A percentile compares a stretch with the other conserved stretches of the same genome.
These are phyloP conservation scores for Dendrocalamus latiflorus DNA, from an alignment of 202 grass and related monocot species.

Conservation along the genomic window DNA sequence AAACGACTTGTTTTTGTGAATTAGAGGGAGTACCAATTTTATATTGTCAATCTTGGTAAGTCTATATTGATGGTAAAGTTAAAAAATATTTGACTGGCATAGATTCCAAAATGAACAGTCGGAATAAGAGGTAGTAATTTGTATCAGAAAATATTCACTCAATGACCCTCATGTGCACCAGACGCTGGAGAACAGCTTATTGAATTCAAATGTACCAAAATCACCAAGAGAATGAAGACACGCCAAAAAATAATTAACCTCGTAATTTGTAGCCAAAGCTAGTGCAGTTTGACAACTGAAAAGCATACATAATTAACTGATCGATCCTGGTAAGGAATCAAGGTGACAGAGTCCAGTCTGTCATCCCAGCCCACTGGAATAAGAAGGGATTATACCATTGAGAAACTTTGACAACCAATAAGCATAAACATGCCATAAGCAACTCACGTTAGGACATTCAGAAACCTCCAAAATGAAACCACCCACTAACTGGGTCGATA, in stretches of 20 bases:
- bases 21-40: too few species aligned
- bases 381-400: neutral
- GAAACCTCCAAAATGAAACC: neutral
- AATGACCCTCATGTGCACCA: neutral
- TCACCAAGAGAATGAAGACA: neutral
- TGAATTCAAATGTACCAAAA: neutral
- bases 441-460: neutral
- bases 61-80: too few species aligned
- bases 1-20: too few species aligned
- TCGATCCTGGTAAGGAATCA: neutral
- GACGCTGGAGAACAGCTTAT: neutral
- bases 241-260: neutral
- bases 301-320: too few species aligned
- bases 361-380: neutral
- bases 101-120: too few species aligned
- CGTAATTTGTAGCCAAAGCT: neutral
- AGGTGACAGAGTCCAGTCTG: slow-evolving; percentile 2
- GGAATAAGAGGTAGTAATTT: too few species aligned
- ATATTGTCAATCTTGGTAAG: too few species aligned
- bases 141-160: neutral
- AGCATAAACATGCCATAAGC: neutral
- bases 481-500: neutral
- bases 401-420: neutral
- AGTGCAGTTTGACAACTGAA: too few species aligned
- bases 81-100: too few species aligned